phyloP scores from a whole-genome alignment of 306 rosid genomes.

The Senna siamea region DNA sequence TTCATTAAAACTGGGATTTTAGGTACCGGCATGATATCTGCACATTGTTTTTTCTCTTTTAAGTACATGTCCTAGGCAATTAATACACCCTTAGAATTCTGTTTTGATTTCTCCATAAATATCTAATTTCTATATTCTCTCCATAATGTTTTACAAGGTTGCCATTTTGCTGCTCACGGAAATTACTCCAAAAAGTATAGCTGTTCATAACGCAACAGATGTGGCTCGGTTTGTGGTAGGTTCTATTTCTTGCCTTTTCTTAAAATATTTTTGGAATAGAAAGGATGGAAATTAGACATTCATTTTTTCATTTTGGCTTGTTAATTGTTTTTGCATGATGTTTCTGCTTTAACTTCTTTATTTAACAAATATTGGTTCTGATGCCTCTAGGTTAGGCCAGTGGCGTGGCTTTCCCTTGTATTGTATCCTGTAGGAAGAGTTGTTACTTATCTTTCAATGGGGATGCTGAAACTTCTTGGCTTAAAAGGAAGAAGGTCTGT shows the following conservation, averaged over 20 bases:
- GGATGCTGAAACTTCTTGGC: constrained; percentile 90
- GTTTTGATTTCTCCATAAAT: neutral
- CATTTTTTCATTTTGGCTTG: constrained; percentile 20
- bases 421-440: constrained; percentile 95
- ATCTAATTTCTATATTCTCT: constrained; percentile 32
- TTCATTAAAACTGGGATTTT: neutral
- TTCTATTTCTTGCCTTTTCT: constrained; percentile 22
- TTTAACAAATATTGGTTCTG: constrained; percentile 39
- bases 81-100: neutral
- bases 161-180: constrained; percentile 94
- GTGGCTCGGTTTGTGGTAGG: constrained; percentile 97
- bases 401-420: constrained; percentile 95
- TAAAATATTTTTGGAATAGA: constrained; percentile 2
- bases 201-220: constrained; percentile 94
- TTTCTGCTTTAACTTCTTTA: constrained; percentile 35
- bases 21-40: neutral
- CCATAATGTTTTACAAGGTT: constrained; percentile 65
- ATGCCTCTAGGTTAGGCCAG: constrained; percentile 91
- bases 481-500: constrained; percentile 91
- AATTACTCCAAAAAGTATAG: constrained; percentile 95
- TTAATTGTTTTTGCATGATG: constrained; percentile 20
- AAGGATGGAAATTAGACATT: constrained; percentile 22
- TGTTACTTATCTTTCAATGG: constrained; percentile 93
- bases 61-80: constrained; percentile 24
- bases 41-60: constrained; percentile 6